These are phyloP conservation scores for Arthroderma sp. DNA, from an alignment of 2,329 filamentous ascomycete species.

Conservation along the genomic window DNA sequence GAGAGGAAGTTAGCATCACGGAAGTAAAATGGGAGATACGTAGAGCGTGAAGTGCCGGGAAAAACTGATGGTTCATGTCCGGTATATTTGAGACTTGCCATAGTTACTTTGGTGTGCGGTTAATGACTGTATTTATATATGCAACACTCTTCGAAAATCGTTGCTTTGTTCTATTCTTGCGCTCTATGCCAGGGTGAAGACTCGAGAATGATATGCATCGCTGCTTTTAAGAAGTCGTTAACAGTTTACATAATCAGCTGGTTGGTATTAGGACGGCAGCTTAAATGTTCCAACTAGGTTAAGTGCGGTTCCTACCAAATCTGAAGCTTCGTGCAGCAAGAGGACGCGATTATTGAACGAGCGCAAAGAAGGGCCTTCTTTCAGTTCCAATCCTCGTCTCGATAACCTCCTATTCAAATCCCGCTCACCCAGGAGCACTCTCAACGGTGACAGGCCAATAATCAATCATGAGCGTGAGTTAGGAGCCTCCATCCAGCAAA, in stretches of 20 bases:
- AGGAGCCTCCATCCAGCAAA: neutral
- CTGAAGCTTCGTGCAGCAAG: conserved; percentile 1
- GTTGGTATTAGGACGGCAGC: neutral
- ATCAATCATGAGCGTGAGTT: neutral
- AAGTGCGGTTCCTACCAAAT: neutral
- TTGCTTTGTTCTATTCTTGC: too few species aligned
- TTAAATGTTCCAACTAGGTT: too few species aligned
- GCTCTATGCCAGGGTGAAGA: too few species aligned
- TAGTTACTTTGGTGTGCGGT: too few species aligned
- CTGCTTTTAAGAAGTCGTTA: neutral
- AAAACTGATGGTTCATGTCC: neutral
- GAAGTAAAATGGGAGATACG: conserved; percentile 77
- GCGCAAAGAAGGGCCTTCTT: too few species aligned
- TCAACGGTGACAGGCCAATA: too few species aligned
- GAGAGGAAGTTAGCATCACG: conserved; percentile 85
- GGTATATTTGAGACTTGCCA: too few species aligned
- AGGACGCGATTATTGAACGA: neutral
- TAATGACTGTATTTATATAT: too few species aligned
- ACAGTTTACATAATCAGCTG: neutral
- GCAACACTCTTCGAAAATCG: too few species aligned
- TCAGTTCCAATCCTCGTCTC: too few species aligned
- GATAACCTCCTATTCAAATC: too few species aligned
- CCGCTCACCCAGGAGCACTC: too few species aligned
- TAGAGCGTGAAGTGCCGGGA: conserved; percentile 41
- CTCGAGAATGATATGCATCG: neutral